Evolutionary conservation across 192 early-diverging fungal genomes (phyloP), one percentile per base, ranked within the genome.

Genomic region (Entomortierella chlamydospora): DNA sequence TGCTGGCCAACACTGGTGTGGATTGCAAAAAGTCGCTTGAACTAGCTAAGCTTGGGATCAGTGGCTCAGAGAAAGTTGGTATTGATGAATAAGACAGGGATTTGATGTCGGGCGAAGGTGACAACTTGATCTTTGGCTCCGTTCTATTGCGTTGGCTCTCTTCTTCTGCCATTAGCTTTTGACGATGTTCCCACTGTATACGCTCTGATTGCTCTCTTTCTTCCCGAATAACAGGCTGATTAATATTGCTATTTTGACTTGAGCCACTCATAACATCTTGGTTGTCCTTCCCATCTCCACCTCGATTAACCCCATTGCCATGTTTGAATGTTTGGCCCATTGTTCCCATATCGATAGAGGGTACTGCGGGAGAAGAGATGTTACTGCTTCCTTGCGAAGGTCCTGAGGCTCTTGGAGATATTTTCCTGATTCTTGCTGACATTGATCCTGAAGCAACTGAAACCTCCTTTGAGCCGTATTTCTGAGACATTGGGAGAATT

Each of bases 401-500:
- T 12, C 37, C 68, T 17, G 61, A 22, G 1, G 37, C 62, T 28
- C 70, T 79, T 33, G 74, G 67, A 3, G 74, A 79, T 10, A 79
- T 79, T 57, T 65, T 79, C 20, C 74, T 54, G 53, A 79, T 59
- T 22, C 68, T 53, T 56, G 61, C 52, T 11, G 74, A 50, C 8
- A 68, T 29, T 13, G 60, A n/a, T 31, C 61, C 56, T 2, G 67
- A 69, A 2, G 61, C 31, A 18, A 47, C 41, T 53, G 64, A 79
- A 2, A 39, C 51, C 56, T 63, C 57, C 31, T 62, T 51, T n/a
- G 74, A 39, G 25, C 61, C 61, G 41, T 78, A 70, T 22, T 78
- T 78, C 56, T 64, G 60, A 9, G 74, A 78, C 74, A 78, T 78
- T 17, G 74, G 74, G 4, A 78, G 52, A 42, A 78, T 78, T 2